A percentile compares a stretch with the other conserved stretches of the same genome.
These are phyloP conservation scores for Serpula lacrymans DNA, from an alignment of 768 basidiomycete species.

Conservation along the genomic window DNA sequence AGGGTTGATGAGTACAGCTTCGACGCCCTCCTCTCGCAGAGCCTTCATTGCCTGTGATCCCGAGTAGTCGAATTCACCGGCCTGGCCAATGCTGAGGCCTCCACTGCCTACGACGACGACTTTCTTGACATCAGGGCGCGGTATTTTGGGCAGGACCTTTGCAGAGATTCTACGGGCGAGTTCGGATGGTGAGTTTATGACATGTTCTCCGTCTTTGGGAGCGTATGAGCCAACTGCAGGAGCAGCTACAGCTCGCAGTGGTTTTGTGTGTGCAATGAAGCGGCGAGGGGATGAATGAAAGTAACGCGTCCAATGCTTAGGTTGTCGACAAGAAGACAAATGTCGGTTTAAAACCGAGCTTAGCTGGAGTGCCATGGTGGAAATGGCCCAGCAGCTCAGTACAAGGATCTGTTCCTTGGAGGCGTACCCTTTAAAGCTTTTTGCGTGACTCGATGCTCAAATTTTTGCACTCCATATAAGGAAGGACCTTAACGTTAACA, in stretches of 20 bases:
- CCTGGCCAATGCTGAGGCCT: conserved; percentile 95
- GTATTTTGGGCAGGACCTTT: conserved; percentile 88
- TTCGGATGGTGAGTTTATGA: conserved; percentile 92
- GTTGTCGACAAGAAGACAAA: conserved; percentile 15
- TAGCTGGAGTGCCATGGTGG: conserved; percentile 12
- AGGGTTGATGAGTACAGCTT: conserved; percentile 94
- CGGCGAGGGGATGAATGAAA: conserved; percentile 48
- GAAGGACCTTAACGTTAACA: too few species aligned
- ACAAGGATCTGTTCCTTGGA: too few species aligned
- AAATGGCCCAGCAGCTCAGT: neutral
- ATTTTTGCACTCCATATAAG: too few species aligned
- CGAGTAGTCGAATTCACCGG: conserved; percentile 99
- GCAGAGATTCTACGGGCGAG: conserved; percentile 92
- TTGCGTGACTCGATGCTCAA: too few species aligned
- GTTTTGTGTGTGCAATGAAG: conserved; percentile 42
- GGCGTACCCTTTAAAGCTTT: too few species aligned
- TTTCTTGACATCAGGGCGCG: conserved; percentile 88
- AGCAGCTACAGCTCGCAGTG: conserved; percentile 64
- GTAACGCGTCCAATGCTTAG: conserved; percentile 32
- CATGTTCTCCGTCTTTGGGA: conserved; percentile 63
- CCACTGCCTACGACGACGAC: conserved; percentile 96
- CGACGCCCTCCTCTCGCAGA: conserved; percentile 90
- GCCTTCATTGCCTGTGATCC: conserved; percentile 99
- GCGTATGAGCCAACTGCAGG: conserved; percentile 71
- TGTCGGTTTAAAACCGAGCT: conserved; percentile 13